Evolutionary conservation across 1,139 yeast genomes (phyloP), one percentile per base, ranked within the genome.

Genomic region (Geotrichum europaeum): DNA sequence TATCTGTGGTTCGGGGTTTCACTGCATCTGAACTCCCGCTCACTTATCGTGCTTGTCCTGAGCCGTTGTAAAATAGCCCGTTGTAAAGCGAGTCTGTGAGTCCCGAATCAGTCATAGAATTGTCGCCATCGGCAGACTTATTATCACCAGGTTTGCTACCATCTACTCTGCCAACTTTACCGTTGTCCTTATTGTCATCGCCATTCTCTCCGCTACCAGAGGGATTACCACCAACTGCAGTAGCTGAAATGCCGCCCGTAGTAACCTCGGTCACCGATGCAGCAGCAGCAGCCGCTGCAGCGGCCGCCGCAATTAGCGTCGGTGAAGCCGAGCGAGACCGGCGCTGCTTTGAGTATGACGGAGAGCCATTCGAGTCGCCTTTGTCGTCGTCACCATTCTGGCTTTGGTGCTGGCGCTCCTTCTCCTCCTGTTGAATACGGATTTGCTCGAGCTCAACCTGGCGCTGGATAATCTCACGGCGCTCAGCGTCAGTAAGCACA

Each of bases 251-350:
- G 18, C 53, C 49, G 32, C 13, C 54, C 4, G 30, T 51, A 13
- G 53, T 28, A 12, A 40, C 50, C 2, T 51, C 58, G 15, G 58
- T 51, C 24, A 55, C 57, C 22, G 61, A 56, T 1, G 60, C 60
- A 13, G 61, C 61, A 5, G 60, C 60, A 1, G 61, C 61, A 1
- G 61, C 61, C n/a, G 61, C 61, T 5, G 61, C 61, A 4, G 61
- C 61, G 1, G 61, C 61, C 4, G 49, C 54, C 15, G 56, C 58
- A 28, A 55, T 55, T 6, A 55, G 28, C 4, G 61, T 51, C 1
- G 61, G 58, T 12, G 61, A 59, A 6, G 55, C 56, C 3, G 58
- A 55, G 22, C 58, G 49, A n/a, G 54, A 54, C 10, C 51, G 49
- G 20, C 43, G 54, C 40, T 55, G 49, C 47, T 50, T 32, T 18